Evolutionary conservation across 192 early-diverging fungal species (phyloP), one percentile per base, ranked within the genome.

Genomic region (Coemansia sp.): DNA sequence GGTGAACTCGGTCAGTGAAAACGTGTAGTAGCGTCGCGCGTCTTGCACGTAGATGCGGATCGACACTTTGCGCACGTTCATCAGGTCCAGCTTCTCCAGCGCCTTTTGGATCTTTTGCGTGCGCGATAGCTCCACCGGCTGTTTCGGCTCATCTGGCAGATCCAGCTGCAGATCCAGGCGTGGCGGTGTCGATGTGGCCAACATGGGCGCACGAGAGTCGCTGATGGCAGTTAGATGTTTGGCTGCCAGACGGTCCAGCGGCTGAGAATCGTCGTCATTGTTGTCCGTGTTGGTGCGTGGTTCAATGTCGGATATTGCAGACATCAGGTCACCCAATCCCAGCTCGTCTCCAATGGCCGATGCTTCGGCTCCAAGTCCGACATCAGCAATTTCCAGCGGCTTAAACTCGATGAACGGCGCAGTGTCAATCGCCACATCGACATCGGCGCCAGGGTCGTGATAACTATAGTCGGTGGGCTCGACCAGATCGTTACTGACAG

Each of bases 1-100:
- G 66, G 91, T 87, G 37, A 85, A 78, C 49, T 87, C 81, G 5
- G 89, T 93, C 51, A 96, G 63, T 52, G 90, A 83, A 19, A 94
- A 65, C n/a, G 87, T 91, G 71, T 91, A 90, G 81, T 88, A 91
- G 26, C 86, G 83, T 19, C 68, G 77, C 2, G 87, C 86, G 59
- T 94, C 90, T 46, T 91, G 85, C 55, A 98, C 90, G 65, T 93
- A 95, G 22, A 98, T 91, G n/a, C 94, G 86, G 40, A 89, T 92
- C 0, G 92, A 83, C 5, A 83, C 65, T 46, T 81, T 81, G 64
- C 71, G 69, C 37, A 81, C 64, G 31, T 71, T 66, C 36, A 74
- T 54, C 23, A 80, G 20, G 7, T 74, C 65, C 14, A 80, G 72
- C 59, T 75, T 70, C 49, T 71, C 78, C 37, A 80, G 72, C 20